phyloP scores from a whole-genome alignment of 2,329 filamentous ascomycete genomes.

The Cladosporium sp. region DNA sequence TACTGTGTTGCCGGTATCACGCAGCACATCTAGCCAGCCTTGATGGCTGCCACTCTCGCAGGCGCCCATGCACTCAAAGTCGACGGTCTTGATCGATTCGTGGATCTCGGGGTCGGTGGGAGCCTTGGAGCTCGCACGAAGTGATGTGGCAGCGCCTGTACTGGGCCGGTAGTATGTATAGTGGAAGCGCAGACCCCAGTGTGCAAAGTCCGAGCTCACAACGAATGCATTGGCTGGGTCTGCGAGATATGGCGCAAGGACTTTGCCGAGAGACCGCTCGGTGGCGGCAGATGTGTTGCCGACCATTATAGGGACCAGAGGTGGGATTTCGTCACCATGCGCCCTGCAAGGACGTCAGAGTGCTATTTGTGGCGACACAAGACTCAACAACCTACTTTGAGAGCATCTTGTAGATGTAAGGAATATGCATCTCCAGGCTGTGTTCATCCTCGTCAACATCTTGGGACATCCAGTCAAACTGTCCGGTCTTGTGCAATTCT shows the following conservation, averaged over 20 bases:
- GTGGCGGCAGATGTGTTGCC: slow-evolving; percentile 67
- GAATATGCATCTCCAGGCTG: slow-evolving; percentile 94
- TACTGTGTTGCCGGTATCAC: slow-evolving; percentile 81
- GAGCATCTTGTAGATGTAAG: slow-evolving; percentile 82
- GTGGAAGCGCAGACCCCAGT: slow-evolving; percentile 83
- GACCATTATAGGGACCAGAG: slow-evolving; percentile 81
- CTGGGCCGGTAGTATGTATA: slow-evolving; percentile 76
- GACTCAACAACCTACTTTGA: slow-evolving; percentile 44
- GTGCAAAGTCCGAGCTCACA: slow-evolving; percentile 93
- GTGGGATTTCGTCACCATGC: slow-evolving; percentile 60
- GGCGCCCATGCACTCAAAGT: slow-evolving; percentile 79
- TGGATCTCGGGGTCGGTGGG: slow-evolving; percentile 64
- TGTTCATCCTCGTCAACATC: slow-evolving; percentile 78
- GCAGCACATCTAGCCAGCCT: slow-evolving; percentile 67
- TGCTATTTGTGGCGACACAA: slow-evolving; percentile 9
- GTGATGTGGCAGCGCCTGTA: slow-evolving; percentile 44
- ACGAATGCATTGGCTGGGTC: slow-evolving; percentile 80
- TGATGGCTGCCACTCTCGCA: slow-evolving; percentile 75
- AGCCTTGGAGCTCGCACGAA: slow-evolving; percentile 44
- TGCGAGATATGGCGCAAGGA: slow-evolving; percentile 75
- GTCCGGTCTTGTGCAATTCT: slow-evolving; percentile 53
- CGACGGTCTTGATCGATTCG: slow-evolving; percentile 78
- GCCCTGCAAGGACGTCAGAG: slow-evolving; percentile 27
- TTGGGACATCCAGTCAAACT: slow-evolving; percentile 65
- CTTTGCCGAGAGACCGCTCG: slow-evolving; percentile 66